These are phyloP conservation scores for Dalbergia cochinchinensis DNA, from an alignment of 306 rosid genomes.

Conservation along the genomic window DNA sequence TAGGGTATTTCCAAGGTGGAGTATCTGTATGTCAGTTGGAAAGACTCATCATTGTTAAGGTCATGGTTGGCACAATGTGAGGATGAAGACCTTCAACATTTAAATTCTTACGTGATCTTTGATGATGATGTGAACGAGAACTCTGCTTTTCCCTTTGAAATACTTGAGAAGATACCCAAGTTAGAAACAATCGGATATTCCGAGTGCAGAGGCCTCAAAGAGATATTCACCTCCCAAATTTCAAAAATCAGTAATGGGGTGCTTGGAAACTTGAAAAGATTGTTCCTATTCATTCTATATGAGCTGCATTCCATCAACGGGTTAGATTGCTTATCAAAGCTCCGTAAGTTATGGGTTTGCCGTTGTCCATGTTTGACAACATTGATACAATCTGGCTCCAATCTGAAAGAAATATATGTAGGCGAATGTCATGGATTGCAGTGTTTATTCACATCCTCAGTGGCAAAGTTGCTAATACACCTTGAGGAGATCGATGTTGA, in stretches of 20 bases:
- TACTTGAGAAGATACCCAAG: not conserved
- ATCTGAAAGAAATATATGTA: not conserved
- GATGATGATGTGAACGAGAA: not conserved
- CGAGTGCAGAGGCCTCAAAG: too few relatives aligned
- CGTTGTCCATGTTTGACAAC: conserved; percentile 15
- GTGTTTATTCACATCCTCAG: conserved; percentile 12
- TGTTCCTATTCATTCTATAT: rapidly evolving
- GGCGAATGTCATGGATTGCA: not conserved
- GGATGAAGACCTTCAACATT: not conserved
- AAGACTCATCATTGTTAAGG: not conserved
- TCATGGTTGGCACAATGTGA: not conserved
- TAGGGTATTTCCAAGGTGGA: conserved; percentile 13
- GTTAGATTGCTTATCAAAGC: not conserved
- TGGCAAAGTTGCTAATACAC: not conserved
- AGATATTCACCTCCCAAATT: not conserved
- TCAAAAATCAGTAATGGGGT: not conserved
- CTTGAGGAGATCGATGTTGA: not conserved
- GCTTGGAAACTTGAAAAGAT: not conserved
- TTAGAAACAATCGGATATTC: rapidly evolving
- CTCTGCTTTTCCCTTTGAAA: not conserved
- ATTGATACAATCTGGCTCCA: not conserved
- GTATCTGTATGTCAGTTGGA: not conserved
- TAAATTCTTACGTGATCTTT: rapidly evolving
- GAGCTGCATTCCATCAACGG: not conserved
- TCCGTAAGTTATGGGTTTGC: not conserved